A percentile compares a stretch with the other conserved stretches of the same genome.
Evolutionary conservation across 129 eudicot species (phyloP).

Genomic region (Tagetes patula): DNA sequence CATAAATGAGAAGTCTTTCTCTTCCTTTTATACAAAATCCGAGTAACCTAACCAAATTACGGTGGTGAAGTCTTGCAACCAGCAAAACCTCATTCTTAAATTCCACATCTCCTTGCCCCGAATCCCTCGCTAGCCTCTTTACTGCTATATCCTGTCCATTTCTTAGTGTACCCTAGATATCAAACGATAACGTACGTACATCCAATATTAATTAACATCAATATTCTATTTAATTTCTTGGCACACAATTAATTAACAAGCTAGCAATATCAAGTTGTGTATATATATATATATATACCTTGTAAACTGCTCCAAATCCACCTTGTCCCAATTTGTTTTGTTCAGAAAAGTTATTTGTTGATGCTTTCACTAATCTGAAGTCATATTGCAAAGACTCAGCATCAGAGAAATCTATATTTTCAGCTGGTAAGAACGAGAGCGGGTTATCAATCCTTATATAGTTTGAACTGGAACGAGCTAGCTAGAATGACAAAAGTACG

Average conservation of each 20-base stretch:
- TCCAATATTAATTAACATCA: neutral
- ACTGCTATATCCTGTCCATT: neutral
- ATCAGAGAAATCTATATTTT: neutral
- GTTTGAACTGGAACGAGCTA: too few relatives aligned
- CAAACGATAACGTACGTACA: neutral
- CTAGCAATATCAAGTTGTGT: neutral
- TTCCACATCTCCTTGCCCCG: slow-evolving; percentile 8
- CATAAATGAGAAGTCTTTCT: slow-evolving; percentile 9
- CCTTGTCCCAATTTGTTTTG: neutral
- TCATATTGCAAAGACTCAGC: neutral
- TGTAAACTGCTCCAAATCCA: neutral
- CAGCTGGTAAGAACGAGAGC: slow-evolving; percentile 1
- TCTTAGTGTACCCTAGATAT: neutral
- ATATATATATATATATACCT: neutral
- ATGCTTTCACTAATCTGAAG: neutral
- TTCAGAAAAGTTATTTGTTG: slow-evolving; percentile 10
- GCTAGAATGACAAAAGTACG: neutral
- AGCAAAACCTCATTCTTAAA: slow-evolving; percentile 10
- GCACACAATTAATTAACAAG: neutral
- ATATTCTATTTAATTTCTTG: neutral
- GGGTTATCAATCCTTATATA: neutral
- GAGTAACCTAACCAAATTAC: slow-evolving; percentile 6
- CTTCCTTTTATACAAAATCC: slow-evolving; percentile 8
- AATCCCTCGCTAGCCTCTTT: slow-evolving; percentile 14
- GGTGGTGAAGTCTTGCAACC: neutral